Base-by-base conservation (phyloP, 78 protist species). In the Polysphondylium violaceum region DNA sequence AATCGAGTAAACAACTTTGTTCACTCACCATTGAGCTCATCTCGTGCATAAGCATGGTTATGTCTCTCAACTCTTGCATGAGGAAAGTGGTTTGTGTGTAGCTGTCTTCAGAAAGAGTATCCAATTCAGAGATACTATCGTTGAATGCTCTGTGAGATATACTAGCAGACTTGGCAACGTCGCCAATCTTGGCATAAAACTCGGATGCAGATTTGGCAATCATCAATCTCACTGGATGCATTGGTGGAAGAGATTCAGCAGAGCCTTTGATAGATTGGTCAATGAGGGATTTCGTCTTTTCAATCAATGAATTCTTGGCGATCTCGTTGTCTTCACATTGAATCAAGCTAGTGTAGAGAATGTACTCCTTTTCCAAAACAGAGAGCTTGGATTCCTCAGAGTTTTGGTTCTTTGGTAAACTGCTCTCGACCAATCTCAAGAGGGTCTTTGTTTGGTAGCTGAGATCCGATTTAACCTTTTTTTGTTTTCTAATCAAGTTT, bases 1-100 rank as follows among this genome's bases (percentile, higher is more conserved):
- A 5, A 5, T n/a, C n/a, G n/a, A n/a, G n/a, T n/a, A n/a, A n/a
- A n/a, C n/a, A n/a, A n/a, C n/a, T n/a, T n/a, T n/a, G n/a, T n/a
- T n/a, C n/a, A n/a, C n/a, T n/a, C n/a, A n/a, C n/a, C n/a, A n/a
- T n/a, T n/a, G n/a, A n/a, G n/a, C n/a, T n/a, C n/a, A n/a, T n/a
- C n/a, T n/a, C n/a, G n/a, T n/a, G n/a, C n/a, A n/a, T n/a, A n/a
- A n/a, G n/a, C n/a, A n/a, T n/a, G n/a, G n/a, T n/a, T n/a, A 12
- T 2, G 31, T 98, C 99, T 19, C 99, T 64, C 31, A 98, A 93
- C 44, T 95, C 86, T 93, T 98, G 99, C 96, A 98, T 78, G 76
- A 97, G 93, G n/a, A 96, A 94, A 25, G 99, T 97, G 8, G 97
- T 36, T 64, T 97, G 99, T 91, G 94, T 94, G 90, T 97, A 98